Percentiles rank a stretch among this genome's conserved stretches.
phyloP scores from a whole-genome alignment of 2,329 filamentous ascomycete genomes.

The Stachybotrys chlorohalonatus region DNA sequence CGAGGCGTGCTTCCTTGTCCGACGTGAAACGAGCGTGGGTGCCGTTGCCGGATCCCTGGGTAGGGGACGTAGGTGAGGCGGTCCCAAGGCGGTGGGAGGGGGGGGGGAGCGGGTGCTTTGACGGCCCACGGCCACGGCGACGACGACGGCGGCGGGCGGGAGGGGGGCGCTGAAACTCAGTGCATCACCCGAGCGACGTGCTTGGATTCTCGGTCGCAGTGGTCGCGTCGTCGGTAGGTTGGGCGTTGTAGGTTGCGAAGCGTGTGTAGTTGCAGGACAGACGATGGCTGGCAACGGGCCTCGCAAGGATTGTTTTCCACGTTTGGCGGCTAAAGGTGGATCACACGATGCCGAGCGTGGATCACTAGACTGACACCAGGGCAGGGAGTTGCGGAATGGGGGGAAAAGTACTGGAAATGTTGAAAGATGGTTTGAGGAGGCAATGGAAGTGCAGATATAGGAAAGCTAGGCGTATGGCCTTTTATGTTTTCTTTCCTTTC shows the following conservation, averaged over 20 bases:
- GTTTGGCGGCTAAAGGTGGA: not conserved
- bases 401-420: not conserved
- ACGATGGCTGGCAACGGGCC: not conserved
- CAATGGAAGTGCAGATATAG: not conserved
- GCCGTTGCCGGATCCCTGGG: not conserved
- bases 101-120: not conserved
- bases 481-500: too few species aligned
- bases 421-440: not conserved
- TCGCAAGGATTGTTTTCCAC: not conserved
- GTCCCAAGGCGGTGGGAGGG: not conserved
- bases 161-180: not conserved
- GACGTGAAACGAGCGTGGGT: conserved; percentile 1
- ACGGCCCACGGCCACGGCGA: not conserved
- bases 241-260: not conserved
- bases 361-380: not conserved
- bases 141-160: not conserved
- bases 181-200: not conserved
- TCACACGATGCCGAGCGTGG: not conserved
- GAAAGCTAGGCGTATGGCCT: too few species aligned
- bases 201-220: too few species aligned
- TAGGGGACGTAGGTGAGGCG: not conserved
- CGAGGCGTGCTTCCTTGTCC: not conserved
- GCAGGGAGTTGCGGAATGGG: not conserved
- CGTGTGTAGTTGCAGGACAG: not conserved
- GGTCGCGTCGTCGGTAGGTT: not conserved